Evolutionary conservation across 805 yeast genomes (phyloP).

Genomic region (Candida quercuum): DNA sequence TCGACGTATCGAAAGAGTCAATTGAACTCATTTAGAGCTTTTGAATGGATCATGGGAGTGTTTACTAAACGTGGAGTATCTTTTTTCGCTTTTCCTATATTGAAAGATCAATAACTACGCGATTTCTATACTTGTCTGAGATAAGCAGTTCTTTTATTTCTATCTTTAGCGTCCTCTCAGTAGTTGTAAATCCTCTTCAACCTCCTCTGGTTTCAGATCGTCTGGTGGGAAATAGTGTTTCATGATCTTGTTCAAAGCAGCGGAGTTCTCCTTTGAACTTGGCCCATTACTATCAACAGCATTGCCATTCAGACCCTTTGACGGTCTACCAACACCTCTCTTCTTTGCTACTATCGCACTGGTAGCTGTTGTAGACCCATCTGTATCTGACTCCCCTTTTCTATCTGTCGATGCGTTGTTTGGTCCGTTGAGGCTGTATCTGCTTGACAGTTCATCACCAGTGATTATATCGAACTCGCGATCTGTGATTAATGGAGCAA

Average conservation of each 20-base stretch:
- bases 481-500: slow-evolving; percentile 25
- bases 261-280: slow-evolving; percentile 6
- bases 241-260: slow-evolving; percentile 20
- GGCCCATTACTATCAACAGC: slow-evolving; percentile 4
- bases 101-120: no score
- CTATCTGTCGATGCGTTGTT: not conserved
- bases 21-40: not conserved
- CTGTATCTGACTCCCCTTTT: slow-evolving; percentile 7
- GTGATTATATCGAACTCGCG: slow-evolving; percentile 29
- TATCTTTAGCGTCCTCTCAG: slow-evolving; percentile 1
- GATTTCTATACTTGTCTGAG: no score
- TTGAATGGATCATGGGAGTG: not conserved
- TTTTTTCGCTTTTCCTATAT: no score
- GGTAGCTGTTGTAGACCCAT: not conserved
- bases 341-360: slow-evolving; percentile 4
- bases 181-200: slow-evolving; percentile 23
- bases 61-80: not conserved
- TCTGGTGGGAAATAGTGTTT: slow-evolving; percentile 25
- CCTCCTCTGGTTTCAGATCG: slow-evolving; percentile 21
- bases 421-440: slow-evolving; percentile 2
- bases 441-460: slow-evolving; percentile 16
- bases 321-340: slow-evolving; percentile 1
- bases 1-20: slow-evolving; percentile 3
- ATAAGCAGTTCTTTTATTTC: not conserved
- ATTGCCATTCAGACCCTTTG: slow-evolving; percentile 3